Conservation (phyloP, 2,329 filamentous ascomycete species). For the Aspergillus proliferans region DNA sequence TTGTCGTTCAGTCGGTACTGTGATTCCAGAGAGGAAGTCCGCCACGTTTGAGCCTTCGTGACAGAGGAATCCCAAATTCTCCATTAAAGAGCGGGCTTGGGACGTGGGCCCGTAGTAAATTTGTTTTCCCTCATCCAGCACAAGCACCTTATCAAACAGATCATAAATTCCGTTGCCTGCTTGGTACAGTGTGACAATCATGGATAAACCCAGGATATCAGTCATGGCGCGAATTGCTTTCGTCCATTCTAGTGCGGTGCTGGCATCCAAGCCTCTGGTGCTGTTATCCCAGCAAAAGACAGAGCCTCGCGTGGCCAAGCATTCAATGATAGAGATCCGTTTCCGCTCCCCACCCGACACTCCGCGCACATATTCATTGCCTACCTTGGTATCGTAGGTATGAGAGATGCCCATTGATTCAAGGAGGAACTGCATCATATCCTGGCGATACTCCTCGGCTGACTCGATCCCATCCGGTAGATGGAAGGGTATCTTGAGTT, state of each 20-base stretch:
- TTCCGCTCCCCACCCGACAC: constrained; percentile 65
- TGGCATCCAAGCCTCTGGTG: constrained; percentile 60
- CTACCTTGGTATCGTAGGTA: constrained; percentile 19
- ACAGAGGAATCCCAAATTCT: constrained; percentile 58
- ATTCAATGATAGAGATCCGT: constrained; percentile 63
- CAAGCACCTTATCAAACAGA: constrained; percentile 63
- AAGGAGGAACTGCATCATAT: too few relatives aligned
- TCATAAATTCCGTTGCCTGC: constrained; percentile 65
- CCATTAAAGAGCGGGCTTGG: constrained; percentile 59
- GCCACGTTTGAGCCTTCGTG: constrained; percentile 57
- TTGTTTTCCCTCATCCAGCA: constrained; percentile 60
- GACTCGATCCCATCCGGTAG: constrained; percentile 50
- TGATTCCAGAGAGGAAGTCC: constrained; percentile 61
- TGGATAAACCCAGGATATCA: constrained; percentile 53
- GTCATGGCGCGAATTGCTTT: constrained; percentile 60
- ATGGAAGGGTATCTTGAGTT: constrained; percentile 50
- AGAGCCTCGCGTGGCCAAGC: constrained; percentile 50
- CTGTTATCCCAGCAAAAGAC: constrained; percentile 64
- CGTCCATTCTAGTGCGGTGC: constrained; percentile 56
- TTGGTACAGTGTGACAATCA: constrained; percentile 63
- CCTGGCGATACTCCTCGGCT: too few relatives aligned
- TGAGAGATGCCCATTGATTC: too few relatives aligned
- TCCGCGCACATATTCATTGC: constrained; percentile 60
- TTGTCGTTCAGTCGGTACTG: constrained; percentile 48
- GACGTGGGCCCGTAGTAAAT: constrained; percentile 58